Evolutionary conservation across 2,329 filamentous ascomycete species (phyloP).

Genomic region (Saccharata proteae): DNA sequence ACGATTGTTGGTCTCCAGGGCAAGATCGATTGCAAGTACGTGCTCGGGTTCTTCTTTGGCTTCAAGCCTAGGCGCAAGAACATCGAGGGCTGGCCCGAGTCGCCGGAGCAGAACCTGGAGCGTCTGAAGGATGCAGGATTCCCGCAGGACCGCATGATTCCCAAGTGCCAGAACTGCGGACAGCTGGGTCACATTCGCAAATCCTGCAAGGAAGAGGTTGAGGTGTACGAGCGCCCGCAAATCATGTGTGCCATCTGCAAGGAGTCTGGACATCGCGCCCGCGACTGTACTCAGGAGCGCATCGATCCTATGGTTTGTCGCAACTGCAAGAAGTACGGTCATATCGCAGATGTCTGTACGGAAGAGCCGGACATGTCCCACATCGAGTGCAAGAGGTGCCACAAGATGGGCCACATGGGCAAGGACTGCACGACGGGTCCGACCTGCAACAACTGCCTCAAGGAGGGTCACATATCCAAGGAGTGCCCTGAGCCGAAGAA

Average conservation of each 20-base stretch:
- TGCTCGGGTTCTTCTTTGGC: conserved; percentile 50
- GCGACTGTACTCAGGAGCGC: conserved; percentile 47
- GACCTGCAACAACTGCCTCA: conserved; percentile 25
- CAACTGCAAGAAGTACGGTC: conserved; percentile 47
- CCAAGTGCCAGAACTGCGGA: conserved; percentile 52
- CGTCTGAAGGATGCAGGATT: conserved; percentile 57
- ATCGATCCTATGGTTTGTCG: conserved; percentile 54
- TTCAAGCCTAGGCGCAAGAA: conserved; percentile 39
- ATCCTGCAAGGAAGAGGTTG: conserved; percentile 46
- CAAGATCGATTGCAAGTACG: conserved; percentile 50
- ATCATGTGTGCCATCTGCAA: conserved; percentile 56
- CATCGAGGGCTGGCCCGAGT: conserved; percentile 46
- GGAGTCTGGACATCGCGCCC: conserved; percentile 51
- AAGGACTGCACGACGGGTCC: conserved; percentile 19
- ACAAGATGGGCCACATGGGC: conserved; percentile 34
- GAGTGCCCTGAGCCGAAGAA: conserved; percentile 25
- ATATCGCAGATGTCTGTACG: conserved; percentile 26
- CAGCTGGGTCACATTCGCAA: conserved; percentile 52
- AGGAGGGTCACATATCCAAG: conserved; percentile 24
- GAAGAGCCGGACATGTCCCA: too few species aligned
- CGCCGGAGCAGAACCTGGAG: conserved; percentile 46
- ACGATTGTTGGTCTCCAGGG: conserved; percentile 43
- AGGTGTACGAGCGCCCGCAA: conserved; percentile 32
- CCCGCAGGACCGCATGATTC: conserved; percentile 45
- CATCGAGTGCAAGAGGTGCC: conserved; percentile 55